phyloP scores from a whole-genome alignment of 208 protist species.

The Leishmania major region DNA sequence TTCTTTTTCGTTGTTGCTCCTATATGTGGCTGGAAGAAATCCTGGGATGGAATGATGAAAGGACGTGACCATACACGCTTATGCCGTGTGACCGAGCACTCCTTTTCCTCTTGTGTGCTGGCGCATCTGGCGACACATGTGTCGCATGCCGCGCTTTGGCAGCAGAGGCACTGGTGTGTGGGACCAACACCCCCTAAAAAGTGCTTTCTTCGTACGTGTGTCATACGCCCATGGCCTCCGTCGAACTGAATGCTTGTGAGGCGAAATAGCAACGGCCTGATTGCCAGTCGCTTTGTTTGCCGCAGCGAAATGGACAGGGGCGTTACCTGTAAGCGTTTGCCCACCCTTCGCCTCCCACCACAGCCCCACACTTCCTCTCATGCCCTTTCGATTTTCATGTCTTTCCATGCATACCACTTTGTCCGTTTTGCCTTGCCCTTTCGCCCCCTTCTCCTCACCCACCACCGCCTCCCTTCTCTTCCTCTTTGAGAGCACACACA shows the following conservation, averaged over 20 bases:
- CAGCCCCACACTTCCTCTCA: background rate
- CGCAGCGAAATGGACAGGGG: background rate
- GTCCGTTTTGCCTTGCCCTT: background rate
- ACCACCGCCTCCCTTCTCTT: background rate
- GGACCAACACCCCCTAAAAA: background rate
- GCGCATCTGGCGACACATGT: background rate
- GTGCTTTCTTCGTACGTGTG: background rate
- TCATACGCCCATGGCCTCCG: background rate
- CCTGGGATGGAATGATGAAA: background rate
- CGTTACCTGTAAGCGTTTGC: background rate
- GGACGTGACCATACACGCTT: background rate
- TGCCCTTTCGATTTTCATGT: background rate
- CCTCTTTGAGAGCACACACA: background rate
- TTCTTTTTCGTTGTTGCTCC: background rate
- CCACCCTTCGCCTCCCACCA: background rate
- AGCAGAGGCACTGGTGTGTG: background rate
- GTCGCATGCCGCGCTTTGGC: background rate
- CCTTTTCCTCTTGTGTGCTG: conserved; percentile 1
- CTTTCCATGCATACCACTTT: conserved; percentile 5
- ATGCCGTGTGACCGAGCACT: background rate
- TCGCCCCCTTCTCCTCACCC: background rate
- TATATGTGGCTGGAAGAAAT: background rate
- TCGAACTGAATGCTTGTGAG: background rate
- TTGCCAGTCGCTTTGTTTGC: background rate
- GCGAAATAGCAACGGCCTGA: background rate